Percentiles rank a stretch among this genome's conserved stretches.
These are phyloP conservation scores for Codiaeum variegatum DNA, from an alignment of 441 rosid genomes.

Conservation along the genomic window DNA sequence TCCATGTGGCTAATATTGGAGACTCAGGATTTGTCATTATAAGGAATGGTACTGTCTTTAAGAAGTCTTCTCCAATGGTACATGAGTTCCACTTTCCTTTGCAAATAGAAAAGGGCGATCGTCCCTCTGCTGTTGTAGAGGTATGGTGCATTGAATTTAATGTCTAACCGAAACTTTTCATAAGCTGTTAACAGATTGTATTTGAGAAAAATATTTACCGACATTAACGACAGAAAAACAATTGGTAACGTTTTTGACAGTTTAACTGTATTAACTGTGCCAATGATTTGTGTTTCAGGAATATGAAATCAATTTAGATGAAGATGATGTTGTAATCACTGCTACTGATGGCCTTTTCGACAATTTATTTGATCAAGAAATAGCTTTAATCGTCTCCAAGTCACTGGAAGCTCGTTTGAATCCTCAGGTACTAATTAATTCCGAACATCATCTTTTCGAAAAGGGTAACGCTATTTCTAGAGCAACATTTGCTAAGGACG, in stretches of 20 bases:
- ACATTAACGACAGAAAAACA: too few relatives aligned
- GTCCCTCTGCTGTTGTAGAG: constrained; percentile 49
- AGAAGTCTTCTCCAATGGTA: constrained; percentile 58
- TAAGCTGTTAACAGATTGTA: too few relatives aligned
- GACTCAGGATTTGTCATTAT: constrained; percentile 72
- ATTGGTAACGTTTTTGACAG: too few relatives aligned
- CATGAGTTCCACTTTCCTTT: constrained; percentile 70
- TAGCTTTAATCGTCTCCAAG: constrained; percentile 42
- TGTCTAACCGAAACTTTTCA: neutral
- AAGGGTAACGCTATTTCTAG: too few relatives aligned
- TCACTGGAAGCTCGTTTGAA: constrained; percentile 42
- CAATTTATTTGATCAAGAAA: constrained; percentile 64
- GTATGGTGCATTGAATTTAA: constrained; percentile 30
- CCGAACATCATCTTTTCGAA: neutral
- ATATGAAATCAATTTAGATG: constrained; percentile 47
- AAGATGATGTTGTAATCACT: constrained; percentile 53
- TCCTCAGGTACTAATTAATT: constrained; percentile 49
- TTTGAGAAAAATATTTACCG: too few relatives aligned
- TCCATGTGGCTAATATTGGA: constrained; percentile 67
- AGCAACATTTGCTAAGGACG: too few relatives aligned
- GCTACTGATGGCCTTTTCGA: constrained; percentile 81
- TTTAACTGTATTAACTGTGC: too few relatives aligned
- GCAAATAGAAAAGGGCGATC: constrained; percentile 46
- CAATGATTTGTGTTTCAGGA: constrained; percentile 34
- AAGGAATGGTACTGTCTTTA: constrained; percentile 46